Conservation (phyloP, 805 yeast genomes). For the Isabelozyma rhagii region DNA sequence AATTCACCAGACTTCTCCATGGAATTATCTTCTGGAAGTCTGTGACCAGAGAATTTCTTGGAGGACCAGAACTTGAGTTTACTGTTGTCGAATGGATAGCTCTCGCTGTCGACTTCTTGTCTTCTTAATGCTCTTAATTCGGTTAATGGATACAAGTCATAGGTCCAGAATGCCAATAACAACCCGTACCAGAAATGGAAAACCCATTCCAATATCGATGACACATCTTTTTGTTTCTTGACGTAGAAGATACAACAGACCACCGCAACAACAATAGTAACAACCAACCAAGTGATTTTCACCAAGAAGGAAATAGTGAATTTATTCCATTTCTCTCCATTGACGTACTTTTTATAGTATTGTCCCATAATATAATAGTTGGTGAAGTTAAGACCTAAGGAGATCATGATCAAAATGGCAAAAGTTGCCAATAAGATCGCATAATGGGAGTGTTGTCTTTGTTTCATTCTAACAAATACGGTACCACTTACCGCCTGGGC, state of each 20-base stretch:
- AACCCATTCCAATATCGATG: slow-evolving; percentile 23
- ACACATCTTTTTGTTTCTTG: slow-evolving; percentile 10
- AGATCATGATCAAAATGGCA: slow-evolving; percentile 21
- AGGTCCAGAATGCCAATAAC: slow-evolving; percentile 24
- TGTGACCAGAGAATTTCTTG: neutral
- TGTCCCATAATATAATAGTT: slow-evolving; percentile 28
- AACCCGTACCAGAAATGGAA: slow-evolving; percentile 27
- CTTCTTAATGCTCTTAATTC: slow-evolving; percentile 13
- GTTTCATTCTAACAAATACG: slow-evolving; percentile 12
- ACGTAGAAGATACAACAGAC: slow-evolving; percentile 18
- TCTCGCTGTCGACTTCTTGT: neutral
- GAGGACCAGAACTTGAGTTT: slow-evolving; percentile 5
- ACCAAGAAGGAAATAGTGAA: slow-evolving; percentile 23
- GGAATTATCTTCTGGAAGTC: neutral
- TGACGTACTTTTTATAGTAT: slow-evolving; percentile 23
- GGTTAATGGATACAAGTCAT: slow-evolving; percentile 25
- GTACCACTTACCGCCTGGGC: slow-evolving; percentile 15
- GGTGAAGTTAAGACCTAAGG: slow-evolving; percentile 22
- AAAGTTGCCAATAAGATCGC: slow-evolving; percentile 21
- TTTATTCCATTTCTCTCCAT: slow-evolving; percentile 26
- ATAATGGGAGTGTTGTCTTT: slow-evolving; percentile 15
- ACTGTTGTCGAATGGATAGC: slow-evolving; percentile 2
- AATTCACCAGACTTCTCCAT: neutral
- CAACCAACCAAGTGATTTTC: slow-evolving; percentile 20
- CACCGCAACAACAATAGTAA: slow-evolving; percentile 17